Conservation (phyloP, 768 basidiomycete species). For the Hygrocybe coccinea region DNA sequence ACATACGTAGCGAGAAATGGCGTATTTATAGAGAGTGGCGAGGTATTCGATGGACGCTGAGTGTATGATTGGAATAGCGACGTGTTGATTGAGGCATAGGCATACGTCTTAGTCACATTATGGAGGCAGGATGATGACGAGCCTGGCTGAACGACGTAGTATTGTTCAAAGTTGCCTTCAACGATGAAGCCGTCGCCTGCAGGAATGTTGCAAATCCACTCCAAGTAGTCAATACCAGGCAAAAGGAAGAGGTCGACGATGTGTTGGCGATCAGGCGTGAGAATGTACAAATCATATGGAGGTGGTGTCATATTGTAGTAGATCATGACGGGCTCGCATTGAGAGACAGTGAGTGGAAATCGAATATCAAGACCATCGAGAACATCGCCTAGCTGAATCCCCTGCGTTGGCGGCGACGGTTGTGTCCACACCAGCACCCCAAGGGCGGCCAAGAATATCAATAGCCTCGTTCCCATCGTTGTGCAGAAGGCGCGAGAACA, state of each 20-base stretch:
- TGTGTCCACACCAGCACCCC: not conserved
- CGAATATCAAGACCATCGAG: not conserved
- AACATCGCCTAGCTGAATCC: not conserved
- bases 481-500: too few species aligned
- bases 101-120: not conserved
- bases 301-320: not conserved
- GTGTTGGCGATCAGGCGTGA: not conserved
- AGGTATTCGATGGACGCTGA: not conserved
- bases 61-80: not conserved
- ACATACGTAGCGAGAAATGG: not conserved
- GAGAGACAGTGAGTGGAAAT: not conserved
- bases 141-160: not conserved
- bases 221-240: not conserved
- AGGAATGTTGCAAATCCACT: constrained; percentile 4
- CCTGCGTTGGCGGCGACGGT: not conserved
- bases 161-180: not conserved
- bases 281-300: not conserved
- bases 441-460: not conserved
- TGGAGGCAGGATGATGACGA: not conserved
- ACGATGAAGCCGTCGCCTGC: not conserved
- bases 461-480: not conserved
- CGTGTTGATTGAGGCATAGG: not conserved
- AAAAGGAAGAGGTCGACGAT: not conserved
- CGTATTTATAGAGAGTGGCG: not conserved
- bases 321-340: constrained; percentile 1